A percentile compares a stretch with the other conserved stretches of the same genome.
Conservation (phyloP, 2,329 filamentous ascomycete species). For the Hymenoscyphus infarciens region DNA sequence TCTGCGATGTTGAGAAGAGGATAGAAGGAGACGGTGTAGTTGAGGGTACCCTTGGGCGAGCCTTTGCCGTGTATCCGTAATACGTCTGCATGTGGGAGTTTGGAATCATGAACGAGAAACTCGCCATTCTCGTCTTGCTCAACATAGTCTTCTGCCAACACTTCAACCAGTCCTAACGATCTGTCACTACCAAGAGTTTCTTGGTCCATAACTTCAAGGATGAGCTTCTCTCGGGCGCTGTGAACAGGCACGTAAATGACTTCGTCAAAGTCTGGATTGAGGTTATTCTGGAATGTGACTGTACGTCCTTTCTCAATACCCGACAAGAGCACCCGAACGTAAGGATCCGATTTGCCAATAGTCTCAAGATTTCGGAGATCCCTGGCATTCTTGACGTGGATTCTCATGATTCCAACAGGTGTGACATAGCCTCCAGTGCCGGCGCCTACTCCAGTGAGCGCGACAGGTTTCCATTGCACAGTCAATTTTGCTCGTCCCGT, state of each 20-base stretch:
- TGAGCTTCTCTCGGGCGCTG: constrained; percentile 75
- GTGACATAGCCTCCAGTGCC: constrained; percentile 87
- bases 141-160: constrained; percentile 76
- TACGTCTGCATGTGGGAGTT: constrained; percentile 61
- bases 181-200: constrained; percentile 91
- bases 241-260: constrained; percentile 92
- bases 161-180: constrained; percentile 75
- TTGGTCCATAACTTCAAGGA: constrained; percentile 93
- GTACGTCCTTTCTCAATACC: constrained; percentile 88
- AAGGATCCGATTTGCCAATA: constrained; percentile 95
- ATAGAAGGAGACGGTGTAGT: constrained; percentile 85
- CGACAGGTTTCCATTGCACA: constrained; percentile 93
- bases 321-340: constrained; percentile 82
- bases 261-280: constrained; percentile 95
- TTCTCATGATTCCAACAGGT: constrained; percentile 89
- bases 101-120: constrained; percentile 74
- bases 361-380: constrained; percentile 90
- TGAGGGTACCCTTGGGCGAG: constrained; percentile 72
- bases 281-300: constrained; percentile 92
- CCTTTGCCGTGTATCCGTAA: constrained; percentile 72
- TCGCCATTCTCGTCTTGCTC: constrained; percentile 74
- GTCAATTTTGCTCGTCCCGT: constrained; percentile 86
- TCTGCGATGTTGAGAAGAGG: constrained; percentile 84
- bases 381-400: constrained; percentile 82
- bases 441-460: constrained; percentile 70